phyloP scores from a whole-genome alignment of 2,329 filamentous ascomycete species.

The Colletotrichum cordylinicola region DNA sequence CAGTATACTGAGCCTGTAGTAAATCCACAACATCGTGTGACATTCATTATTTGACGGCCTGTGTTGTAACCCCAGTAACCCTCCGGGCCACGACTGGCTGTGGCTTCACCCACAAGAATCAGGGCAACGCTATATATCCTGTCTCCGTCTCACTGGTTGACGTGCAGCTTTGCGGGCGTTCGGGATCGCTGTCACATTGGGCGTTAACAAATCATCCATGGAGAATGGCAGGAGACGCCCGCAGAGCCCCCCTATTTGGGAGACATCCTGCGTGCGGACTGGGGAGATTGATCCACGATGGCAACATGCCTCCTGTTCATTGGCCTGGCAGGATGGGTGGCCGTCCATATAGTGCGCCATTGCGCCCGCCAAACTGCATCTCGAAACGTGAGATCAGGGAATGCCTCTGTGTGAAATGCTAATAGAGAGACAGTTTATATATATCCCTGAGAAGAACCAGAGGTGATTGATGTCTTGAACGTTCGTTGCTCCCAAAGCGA shows the following conservation, averaged over 20 bases:
- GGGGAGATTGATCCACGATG: background rate
- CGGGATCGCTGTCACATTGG: accelerated
- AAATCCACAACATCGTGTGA: accelerated
- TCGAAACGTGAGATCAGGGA: background rate
- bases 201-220: background rate
- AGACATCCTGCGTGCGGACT: background rate
- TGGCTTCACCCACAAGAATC: background rate
- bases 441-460: background rate
- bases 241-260: background rate
- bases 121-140: background rate
- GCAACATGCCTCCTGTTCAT: background rate
- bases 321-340: background rate
- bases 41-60: background rate
- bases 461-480: background rate
- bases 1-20: accelerated
- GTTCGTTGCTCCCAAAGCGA: background rate
- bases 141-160: background rate
- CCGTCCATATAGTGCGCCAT: too few species aligned
- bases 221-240: background rate
- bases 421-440: background rate
- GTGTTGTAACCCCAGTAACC: background rate
- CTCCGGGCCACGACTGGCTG: background rate
- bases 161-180: background rate
- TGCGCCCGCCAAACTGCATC: background rate
- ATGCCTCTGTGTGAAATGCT: background rate